Base-by-base conservation (phyloP, 75 land plant genomes). In the Selaginella moellendorffii region DNA sequence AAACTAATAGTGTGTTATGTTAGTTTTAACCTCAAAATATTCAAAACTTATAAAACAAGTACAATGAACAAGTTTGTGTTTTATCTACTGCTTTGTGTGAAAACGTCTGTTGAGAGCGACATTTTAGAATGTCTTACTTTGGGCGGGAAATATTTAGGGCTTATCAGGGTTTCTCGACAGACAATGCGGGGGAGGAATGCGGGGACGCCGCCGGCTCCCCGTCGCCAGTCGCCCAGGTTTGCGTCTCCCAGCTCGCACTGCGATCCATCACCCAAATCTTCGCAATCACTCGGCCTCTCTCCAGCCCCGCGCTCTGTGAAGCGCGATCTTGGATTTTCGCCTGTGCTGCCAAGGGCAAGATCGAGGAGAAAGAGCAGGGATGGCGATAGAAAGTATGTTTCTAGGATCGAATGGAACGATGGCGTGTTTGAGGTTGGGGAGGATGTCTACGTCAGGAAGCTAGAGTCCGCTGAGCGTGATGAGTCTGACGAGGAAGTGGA, bases 381-480 rank as follows among this genome's bases (percentile, higher is more conserved):
- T 5, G n/a, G n/a, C n/a, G n/a, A n/a, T n/a, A 36, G 46, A 36
- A 14, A 5, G 46, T 36, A 5, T 36, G 10, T 36, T 5, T 5
- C 5, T 36, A 36, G 46, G 46, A 36, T 36, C 5, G 46, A 36
- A 36, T 36, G 46, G 36, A 86, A 85, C 53, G 90, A 74, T 2
- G 76, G 72, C 0, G 85, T 83, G 63, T 89, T 81, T 62, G 64
- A 24, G 51, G 79, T 80, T 0, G 99, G 99, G 19, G 90, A 93
- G 31, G 90, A 86, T 65, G 99, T 95, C 26, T 95, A 95, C 64
- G 82, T 95, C 46, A 81, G 79, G 73, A 81, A 82, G 71, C 31
- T 59, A 27, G 9, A 27, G 28, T 83, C 86, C 18, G 97, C 87
- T 26, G 77, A 76, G 18, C n/a, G n/a, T n/a, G 2, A 21, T 56